These are phyloP conservation scores for Hippophae gyantsensis DNA, from an alignment of 306 rosid species.

Conservation along the genomic window DNA sequence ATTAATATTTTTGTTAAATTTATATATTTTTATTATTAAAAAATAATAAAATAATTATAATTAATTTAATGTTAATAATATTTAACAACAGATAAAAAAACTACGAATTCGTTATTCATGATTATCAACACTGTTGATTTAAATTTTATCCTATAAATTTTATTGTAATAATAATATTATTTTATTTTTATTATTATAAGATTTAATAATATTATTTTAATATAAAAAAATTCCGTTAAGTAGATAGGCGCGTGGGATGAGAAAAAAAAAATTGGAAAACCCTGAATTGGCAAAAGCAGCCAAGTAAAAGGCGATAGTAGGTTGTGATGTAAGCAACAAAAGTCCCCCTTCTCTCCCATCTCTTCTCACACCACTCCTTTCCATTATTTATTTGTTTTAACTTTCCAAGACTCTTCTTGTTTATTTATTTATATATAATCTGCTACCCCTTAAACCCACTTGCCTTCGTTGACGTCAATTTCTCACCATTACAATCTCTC, in stretches of 20 bases:
- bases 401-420: not conserved
- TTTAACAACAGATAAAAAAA: too few species aligned
- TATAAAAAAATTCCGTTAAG: not conserved
- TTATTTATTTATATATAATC: conserved; percentile 2
- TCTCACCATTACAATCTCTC: not conserved
- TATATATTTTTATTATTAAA: too few species aligned
- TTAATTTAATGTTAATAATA: too few species aligned
- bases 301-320: conserved; percentile 19
- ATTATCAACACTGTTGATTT: too few species aligned
- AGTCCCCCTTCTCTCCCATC: not conserved
- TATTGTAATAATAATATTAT: conserved; percentile 9
- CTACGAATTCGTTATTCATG: too few species aligned
- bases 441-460: not conserved
- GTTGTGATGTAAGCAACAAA: conserved; percentile 45
- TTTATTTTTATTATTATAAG: not conserved
- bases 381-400: conserved; percentile 1
- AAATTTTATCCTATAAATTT: too few species aligned
- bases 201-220: not conserved
- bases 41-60: too few species aligned
- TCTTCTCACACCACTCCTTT: too few species aligned
- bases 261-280: not conserved
- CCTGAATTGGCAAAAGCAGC: conserved; percentile 7
- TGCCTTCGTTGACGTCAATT: conserved; percentile 36
- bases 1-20: too few species aligned
- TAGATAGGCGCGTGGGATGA: conserved; percentile 15